Evolutionary conservation across 2,329 filamentous ascomycete species (phyloP), one percentile per base, ranked within the genome.

Genomic region (Davidsoniella virescens): DNA sequence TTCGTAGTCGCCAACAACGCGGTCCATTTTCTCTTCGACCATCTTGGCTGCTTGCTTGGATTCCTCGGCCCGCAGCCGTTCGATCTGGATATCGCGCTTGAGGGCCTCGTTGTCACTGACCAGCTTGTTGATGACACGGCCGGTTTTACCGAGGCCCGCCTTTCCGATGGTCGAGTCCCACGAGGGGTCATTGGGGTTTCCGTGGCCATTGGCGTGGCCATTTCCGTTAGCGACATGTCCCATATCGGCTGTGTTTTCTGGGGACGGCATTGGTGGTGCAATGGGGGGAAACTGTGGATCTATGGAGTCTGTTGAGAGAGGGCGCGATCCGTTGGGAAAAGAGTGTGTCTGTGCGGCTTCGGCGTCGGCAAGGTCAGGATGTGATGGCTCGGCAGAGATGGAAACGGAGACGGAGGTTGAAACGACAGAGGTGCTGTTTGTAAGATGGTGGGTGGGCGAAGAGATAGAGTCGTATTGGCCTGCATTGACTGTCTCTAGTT

Each of bases 51-150:
- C 73, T 60, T 83, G 77, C 57, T 77, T 76, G n/a, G 81, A 72
- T 59, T 87, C 84, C 52, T 87, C 82, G 42, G 80, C 72, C 43
- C 73, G 72, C 50, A 82, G 61, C 17, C 70, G 69, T 62, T 84
- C 80, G 51, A 82, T 75, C 58, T 81, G 71, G 52, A 84, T 69
- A 55, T 90, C 84, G 48, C 84, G 75, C 58, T 84, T 84, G 43
- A 90, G 69, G 39, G 79, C 73, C 59, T 90, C 84, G 57, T 87
- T 87, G 60, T 90, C 84, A 49, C 80, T 80, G 60, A 87, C 84
- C 49, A 92, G 73, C 59, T 79, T 78, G 65, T 92, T 86, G 63
- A 92, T 90, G 48, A 87, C 82, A 33, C 82, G 72, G 7, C 82
- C 82, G 8, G 80, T 85, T 67, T 87, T 87, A 41, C 82, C 82